phyloP scores from a whole-genome alignment of 1,139 yeast species.

The Candida tetrigidarum region DNA sequence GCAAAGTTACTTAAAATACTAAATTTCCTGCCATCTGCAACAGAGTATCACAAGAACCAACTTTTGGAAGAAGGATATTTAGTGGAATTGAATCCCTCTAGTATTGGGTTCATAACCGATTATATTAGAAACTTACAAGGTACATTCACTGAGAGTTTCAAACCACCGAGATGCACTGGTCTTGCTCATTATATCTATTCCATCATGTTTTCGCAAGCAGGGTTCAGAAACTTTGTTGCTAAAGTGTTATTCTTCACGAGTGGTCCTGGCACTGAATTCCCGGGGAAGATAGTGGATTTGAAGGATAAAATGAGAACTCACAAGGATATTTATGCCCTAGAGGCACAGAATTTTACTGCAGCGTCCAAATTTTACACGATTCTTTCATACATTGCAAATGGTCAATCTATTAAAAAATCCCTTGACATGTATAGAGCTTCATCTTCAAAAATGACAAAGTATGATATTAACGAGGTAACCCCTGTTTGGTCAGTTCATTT shows the following conservation, averaged over 20 bases:
- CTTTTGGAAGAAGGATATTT: conserved; percentile 4
- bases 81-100: conserved; percentile 2
- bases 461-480: conserved; percentile 19
- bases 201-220: conserved; percentile 22
- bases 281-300: conserved; percentile 35
- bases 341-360: conserved; percentile 28
- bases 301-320: conserved; percentile 34
- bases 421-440: conserved; percentile 19
- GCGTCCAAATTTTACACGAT: conserved; percentile 34
- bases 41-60: not conserved
- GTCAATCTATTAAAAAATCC: conserved; percentile 26
- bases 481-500: conserved; percentile 38
- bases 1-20: not conserved
- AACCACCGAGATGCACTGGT: conserved; percentile 39
- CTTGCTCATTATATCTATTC: conserved; percentile 32
- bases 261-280: conserved; percentile 41
- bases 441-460: conserved; percentile 31
- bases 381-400: conserved; percentile 35
- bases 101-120: conserved; percentile 10
- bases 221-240: conserved; percentile 27
- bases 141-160: conserved; percentile 28
- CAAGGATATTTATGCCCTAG: conserved; percentile 33
- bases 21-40: not conserved
- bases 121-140: conserved; percentile 26
- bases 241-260: conserved; percentile 32